phyloP scores from a whole-genome alignment of 2,329 filamentous ascomycete genomes.

The Sarocladium kiliense region DNA sequence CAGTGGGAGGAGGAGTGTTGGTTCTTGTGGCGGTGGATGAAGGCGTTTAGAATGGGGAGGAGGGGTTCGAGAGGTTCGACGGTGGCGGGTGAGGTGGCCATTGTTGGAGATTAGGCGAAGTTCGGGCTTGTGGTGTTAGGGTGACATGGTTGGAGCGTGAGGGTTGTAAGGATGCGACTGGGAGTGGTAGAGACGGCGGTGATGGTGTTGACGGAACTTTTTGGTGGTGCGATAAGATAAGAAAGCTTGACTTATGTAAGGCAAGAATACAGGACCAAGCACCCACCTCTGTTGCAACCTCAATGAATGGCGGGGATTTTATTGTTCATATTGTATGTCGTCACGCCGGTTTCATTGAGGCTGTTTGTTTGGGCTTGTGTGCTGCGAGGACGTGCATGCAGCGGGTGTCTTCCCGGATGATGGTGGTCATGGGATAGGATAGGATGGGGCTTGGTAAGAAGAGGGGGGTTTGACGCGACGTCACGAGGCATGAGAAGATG shows the following conservation, averaged over 20 bases:
- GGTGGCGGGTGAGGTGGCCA: conserved; percentile 12
- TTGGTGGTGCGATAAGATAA: neutral
- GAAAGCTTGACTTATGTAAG: neutral
- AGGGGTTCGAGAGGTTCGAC: conserved; percentile 31
- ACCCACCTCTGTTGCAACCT: too few relatives aligned
- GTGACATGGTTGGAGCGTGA: neutral
- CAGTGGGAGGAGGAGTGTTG: conserved; percentile 79
- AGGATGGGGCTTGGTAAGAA: neutral
- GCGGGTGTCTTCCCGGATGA: neutral
- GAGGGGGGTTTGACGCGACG: too few relatives aligned
- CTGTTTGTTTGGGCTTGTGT: too few relatives aligned
- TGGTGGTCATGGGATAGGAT: neutral
- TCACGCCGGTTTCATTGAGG: too few relatives aligned
- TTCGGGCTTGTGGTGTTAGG: neutral
- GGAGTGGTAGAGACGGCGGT: neutral
- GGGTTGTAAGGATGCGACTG: neutral
- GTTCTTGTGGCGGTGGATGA: conserved; percentile 83
- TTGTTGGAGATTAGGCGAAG: too few relatives aligned
- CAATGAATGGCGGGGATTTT: too few relatives aligned
- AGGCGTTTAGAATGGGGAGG: conserved; percentile 58
- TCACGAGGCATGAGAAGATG: too few relatives aligned
- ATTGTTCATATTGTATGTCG: too few relatives aligned
- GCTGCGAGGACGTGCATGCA: neutral
- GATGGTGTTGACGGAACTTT: neutral
- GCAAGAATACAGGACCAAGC: too few relatives aligned